Base-by-base conservation (phyloP, 2,329 filamentous ascomycete species). In the Colletotrichum costaricense region DNA sequence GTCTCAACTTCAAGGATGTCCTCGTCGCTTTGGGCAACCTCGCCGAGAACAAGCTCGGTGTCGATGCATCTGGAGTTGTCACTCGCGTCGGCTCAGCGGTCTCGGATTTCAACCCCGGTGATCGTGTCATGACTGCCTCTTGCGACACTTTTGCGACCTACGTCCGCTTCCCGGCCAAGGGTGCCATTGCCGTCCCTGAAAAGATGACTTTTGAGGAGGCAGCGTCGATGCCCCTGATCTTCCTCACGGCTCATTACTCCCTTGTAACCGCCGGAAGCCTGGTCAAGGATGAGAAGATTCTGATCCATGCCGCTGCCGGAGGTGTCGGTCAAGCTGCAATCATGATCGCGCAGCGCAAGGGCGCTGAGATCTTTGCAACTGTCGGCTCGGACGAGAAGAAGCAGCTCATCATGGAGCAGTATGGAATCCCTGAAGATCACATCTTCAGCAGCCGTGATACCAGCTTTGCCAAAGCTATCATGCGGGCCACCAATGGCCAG, bases 351-450 rank as follows among this genome's bases (percentile, higher is more conserved):
- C 81, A 82, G 63, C 80, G 80, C 78, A 69, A 80, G 19, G 83
- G 82, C 0, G 84, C 84, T 3, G 79, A 83, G 4, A 78, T 88
- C 1, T 87, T 84, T 70, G 82, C 79, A 0, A 87, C 87, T 0
- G 85, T 80, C 33, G 76, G 78, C 19, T 78, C 78, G 0, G 64
- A 76, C 2, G 77, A 76, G 22, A 83, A 84, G 73, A 75, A 76
- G 33, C 67, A 80, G 8, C 78, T 80, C 9, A 71, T 84, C 9
- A 77, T 77, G 33, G 63, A 75, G 2, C 74, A 68, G 4, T 81
- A 80, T 65, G 75, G 74, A 4, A 78, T 82, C 24, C 77, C 80
- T 0, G 57, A 72, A 35, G 65, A 73, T 12, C 78, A 77, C 46
- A 81, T 81, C 38, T 79, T 79, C 62, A 78, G 76, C 42, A 79